Conservation (phyloP, 1,284 basidiomycete species). For the Moesziomyces sp. region DNA sequence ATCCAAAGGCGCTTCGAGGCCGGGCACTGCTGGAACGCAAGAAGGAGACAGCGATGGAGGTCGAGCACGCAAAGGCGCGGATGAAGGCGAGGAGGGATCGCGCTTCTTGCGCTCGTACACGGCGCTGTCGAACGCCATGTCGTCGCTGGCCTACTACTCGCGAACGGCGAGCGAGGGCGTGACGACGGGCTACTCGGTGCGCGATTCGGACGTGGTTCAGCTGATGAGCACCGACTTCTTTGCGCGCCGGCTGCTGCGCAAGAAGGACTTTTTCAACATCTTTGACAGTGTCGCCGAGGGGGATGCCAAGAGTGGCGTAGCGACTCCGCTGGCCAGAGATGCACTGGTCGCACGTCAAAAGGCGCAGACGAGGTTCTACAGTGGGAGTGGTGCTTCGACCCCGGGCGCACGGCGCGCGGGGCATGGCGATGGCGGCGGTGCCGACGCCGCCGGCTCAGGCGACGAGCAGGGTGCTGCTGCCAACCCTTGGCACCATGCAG, state of each 20-base stretch:
- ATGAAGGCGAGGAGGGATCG: slow-evolving; percentile 31
- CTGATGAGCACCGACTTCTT: slow-evolving; percentile 58
- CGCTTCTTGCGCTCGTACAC: slow-evolving; percentile 58
- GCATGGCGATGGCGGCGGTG: background rate
- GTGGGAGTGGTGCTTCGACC: slow-evolving; percentile 39
- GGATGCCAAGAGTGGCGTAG: slow-evolving; percentile 10
- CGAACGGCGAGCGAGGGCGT: slow-evolving; percentile 30
- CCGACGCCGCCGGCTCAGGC: slow-evolving; percentile 1
- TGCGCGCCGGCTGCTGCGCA: slow-evolving; percentile 31
- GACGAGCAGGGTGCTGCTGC: slow-evolving; percentile 10
- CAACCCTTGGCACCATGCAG: slow-evolving; percentile 33
- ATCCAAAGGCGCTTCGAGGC: slow-evolving; percentile 12
- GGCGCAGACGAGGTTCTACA: slow-evolving; percentile 27
- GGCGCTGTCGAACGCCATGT: slow-evolving; percentile 53
- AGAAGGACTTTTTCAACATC: slow-evolving; percentile 44
- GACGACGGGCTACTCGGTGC: slow-evolving; percentile 37
- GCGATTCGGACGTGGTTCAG: slow-evolving; percentile 59
- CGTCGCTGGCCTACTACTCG: slow-evolving; percentile 44
- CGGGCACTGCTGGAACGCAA: slow-evolving; percentile 3
- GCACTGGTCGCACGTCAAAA: slow-evolving; percentile 20
- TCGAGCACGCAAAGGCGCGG: slow-evolving; percentile 3
- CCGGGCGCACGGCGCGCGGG: slow-evolving; percentile 19
- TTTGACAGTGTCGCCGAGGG: slow-evolving; percentile 19
- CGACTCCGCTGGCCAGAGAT: slow-evolving; percentile 21
- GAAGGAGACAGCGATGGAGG: slow-evolving; percentile 6